phyloP scores from a whole-genome alignment of 2,329 filamentous ascomycete genomes.

The Sphaerulina musiva region DNA sequence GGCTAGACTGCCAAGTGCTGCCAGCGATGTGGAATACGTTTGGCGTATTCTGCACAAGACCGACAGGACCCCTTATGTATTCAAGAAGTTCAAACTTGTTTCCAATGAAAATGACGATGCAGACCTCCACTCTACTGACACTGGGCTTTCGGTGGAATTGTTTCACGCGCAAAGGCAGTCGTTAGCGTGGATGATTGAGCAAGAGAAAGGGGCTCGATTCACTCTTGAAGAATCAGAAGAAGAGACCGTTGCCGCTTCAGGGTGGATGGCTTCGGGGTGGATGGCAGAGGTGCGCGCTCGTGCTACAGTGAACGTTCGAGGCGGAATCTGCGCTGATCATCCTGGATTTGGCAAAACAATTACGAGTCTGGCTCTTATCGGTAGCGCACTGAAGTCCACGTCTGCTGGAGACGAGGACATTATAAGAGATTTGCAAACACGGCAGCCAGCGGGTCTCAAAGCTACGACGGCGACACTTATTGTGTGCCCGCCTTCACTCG shows the following conservation, averaged over 20 bases:
- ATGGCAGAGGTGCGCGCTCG: conserved; percentile 51
- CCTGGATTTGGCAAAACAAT: conserved; percentile 64
- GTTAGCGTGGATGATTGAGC: conserved; percentile 53
- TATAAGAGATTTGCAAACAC: conserved; percentile 5
- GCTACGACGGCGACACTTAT: conserved; percentile 54
- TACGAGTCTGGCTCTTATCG: conserved; percentile 52
- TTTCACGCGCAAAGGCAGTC: conserved; percentile 50
- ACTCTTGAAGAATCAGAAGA: conserved; percentile 54
- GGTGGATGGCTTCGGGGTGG: conserved; percentile 52
- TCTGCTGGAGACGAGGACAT: not conserved
- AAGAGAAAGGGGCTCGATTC: conserved; percentile 47
- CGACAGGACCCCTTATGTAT: conserved; percentile 1
- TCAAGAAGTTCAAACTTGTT: conserved; percentile 22
- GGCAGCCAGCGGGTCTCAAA: conserved; percentile 31
- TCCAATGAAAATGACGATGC: conserved; percentile 5
- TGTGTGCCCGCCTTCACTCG: conserved; percentile 50
- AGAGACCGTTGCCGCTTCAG: conserved; percentile 37
- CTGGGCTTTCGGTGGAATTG: conserved; percentile 36
- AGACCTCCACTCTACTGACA: not conserved
- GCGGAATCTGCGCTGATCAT: conserved; percentile 58
- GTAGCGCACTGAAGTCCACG: conserved; percentile 37
- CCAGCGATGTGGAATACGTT: not conserved
- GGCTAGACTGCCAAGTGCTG: conserved; percentile 15
- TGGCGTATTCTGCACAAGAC: conserved; percentile 27
- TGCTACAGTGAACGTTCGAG: conserved; percentile 41